Percentiles rank a stretch among this genome's conserved stretches.
These are phyloP conservation scores for Neurospora tetraspora DNA, from an alignment of 495 filamentous ascomycete species.

Conservation along the genomic window DNA sequence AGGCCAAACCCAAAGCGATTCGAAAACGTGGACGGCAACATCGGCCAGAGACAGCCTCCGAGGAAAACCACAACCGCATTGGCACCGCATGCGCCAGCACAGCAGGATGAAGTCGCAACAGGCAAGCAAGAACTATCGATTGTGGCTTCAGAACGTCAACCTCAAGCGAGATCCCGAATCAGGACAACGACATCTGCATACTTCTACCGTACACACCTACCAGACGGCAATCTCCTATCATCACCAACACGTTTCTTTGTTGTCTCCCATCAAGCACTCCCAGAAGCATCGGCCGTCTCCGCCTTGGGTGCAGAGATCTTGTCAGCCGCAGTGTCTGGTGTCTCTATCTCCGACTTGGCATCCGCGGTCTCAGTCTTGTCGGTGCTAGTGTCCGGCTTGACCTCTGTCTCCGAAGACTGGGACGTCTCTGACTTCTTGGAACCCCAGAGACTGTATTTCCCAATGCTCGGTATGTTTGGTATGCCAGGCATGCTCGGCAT, in stretches of 20 bases:
- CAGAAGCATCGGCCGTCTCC: not conserved
- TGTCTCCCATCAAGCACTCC: not conserved
- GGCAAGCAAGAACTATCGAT: not conserved
- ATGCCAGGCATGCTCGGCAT: constrained; percentile 19
- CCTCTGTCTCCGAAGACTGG: not conserved
- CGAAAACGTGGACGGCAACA: not conserved
- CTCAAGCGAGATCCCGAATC: not conserved
- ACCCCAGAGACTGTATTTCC: constrained; percentile 14
- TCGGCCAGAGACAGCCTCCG: not conserved
- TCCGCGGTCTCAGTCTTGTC: not conserved
- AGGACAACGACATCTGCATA: not conserved
- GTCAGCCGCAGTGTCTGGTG: not conserved
- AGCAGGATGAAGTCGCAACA: not conserved
- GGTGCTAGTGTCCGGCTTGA: not conserved
- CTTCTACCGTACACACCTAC: not conserved
- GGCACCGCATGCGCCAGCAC: not conserved
- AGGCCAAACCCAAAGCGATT: not conserved
- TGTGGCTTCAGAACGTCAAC: not conserved
- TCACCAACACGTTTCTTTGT: not conserved
- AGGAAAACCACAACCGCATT: not conserved
- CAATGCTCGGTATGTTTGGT: constrained; percentile 9
- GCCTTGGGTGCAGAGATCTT: not conserved
- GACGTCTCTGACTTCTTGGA: constrained; percentile 1
- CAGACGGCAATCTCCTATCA: not conserved
- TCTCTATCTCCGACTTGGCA: not conserved